A percentile compares a stretch with the other conserved stretches of the same genome.
Conservation (phyloP, 441 rosid genomes). For the Bruguiera hainesii region DNA sequence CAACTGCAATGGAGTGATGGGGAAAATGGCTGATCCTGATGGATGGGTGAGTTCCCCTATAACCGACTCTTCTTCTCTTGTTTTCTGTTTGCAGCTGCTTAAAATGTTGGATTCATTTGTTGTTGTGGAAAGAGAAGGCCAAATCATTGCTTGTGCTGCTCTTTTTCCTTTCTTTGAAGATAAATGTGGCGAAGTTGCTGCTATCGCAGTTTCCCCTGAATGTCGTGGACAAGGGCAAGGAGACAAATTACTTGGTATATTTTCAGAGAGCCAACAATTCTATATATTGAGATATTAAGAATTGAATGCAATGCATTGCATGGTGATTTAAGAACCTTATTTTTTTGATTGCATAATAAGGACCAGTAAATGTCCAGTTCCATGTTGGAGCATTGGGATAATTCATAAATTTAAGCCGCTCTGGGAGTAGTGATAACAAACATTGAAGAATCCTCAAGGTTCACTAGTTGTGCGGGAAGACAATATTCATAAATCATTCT, state of each 20-base stretch:
- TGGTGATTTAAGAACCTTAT: too few species aligned
- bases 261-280: neutral
- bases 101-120: conserved; percentile 59
- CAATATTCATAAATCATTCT: neutral
- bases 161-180: conserved; percentile 77
- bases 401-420: too few species aligned
- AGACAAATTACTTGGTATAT: conserved; percentile 83
- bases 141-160: conserved; percentile 90
- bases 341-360: too few species aligned
- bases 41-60: neutral
- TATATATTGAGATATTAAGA: neutral
- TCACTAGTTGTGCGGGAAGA: too few species aligned
- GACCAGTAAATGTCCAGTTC: too few species aligned
- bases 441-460: too few species aligned
- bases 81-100: conserved; percentile 41
- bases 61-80: conserved; percentile 17
- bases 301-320: too few species aligned
- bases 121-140: conserved; percentile 95
- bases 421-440: too few species aligned
- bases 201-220: conserved; percentile 89
- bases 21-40: neutral
- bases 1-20: neutral
- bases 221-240: conserved; percentile 98
- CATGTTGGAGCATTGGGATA: too few species aligned
- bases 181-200: conserved; percentile 84